Percentiles rank a stretch among this genome's conserved stretches.
These are phyloP conservation scores for Fusarium sp. DNA, from an alignment of 2,329 filamentous ascomycete species.

Conservation along the genomic window DNA sequence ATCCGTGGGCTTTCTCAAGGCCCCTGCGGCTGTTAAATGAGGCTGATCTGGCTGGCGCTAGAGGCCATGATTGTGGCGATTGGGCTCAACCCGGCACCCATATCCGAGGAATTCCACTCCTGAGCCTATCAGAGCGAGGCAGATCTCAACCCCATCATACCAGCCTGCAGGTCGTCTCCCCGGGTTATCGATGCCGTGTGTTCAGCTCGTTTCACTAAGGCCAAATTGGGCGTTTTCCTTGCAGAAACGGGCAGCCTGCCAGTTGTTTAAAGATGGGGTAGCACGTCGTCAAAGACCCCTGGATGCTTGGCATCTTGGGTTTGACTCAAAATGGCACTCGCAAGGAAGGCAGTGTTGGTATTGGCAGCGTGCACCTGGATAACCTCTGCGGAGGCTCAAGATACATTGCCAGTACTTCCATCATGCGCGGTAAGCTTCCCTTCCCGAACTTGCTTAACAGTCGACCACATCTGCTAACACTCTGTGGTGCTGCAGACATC, in stretches of 20 bases:
- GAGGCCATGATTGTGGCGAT: background rate
- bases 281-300: background rate
- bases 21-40: background rate
- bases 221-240: background rate
- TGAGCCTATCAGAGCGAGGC: background rate
- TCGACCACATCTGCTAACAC: background rate
- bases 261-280: background rate
- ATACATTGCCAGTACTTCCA: background rate
- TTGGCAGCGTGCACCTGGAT: background rate
- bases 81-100: background rate
- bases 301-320: background rate
- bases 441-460: background rate
- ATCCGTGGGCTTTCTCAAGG: background rate
- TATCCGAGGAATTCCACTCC: background rate
- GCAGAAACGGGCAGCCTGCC: background rate
- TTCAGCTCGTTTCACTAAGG: background rate
- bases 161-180: background rate
- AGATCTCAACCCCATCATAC: background rate
- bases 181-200: background rate
- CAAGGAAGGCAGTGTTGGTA: background rate
- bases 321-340: background rate
- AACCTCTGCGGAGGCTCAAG: background rate
- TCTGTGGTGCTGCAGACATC: background rate
- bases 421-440: background rate
- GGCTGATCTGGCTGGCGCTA: background rate